These are phyloP conservation scores for Nicotiana tomentosiformis DNA, from an alignment of 257 asterid genomes.

Conservation along the genomic window DNA sequence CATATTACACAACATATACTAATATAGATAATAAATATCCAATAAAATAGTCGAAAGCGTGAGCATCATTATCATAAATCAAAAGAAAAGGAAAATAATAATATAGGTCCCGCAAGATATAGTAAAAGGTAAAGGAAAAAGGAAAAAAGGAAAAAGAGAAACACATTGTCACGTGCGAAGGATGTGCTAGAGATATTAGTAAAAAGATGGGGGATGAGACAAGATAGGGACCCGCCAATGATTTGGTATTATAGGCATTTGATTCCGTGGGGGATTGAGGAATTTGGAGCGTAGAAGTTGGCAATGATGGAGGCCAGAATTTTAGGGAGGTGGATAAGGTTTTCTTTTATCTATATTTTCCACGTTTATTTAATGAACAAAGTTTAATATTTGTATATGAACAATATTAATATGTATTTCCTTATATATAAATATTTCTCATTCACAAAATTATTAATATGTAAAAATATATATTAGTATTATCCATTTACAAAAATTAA, in stretches of 20 bases:
- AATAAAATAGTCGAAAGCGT: no score
- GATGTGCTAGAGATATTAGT: background rate
- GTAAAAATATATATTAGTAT: no score
- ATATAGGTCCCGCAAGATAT: background rate
- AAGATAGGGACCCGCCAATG: constrained; percentile 30
- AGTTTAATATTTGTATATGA: background rate
- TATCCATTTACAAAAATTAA: no score
- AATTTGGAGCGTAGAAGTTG: constrained; percentile 34
- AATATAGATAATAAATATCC: no score
- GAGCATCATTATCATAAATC: no score
- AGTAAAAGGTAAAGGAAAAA: background rate
- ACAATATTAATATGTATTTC: no score
- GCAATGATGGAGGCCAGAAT: constrained; percentile 19
- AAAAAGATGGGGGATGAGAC: background rate
- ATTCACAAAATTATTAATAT: no score
- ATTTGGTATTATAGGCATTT: constrained; percentile 31
- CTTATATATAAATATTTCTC: no score
- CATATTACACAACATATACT: no score
- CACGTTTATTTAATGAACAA: background rate
- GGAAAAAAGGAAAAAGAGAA: background rate
- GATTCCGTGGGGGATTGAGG: constrained; percentile 39
- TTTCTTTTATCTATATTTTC: background rate
- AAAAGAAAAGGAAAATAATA: no score
- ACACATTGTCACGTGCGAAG: background rate
- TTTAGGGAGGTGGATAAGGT: background rate